Evolutionary conservation across 2,329 filamentous ascomycete species (phyloP).

Genomic region (Achaetomium macrosporum): DNA sequence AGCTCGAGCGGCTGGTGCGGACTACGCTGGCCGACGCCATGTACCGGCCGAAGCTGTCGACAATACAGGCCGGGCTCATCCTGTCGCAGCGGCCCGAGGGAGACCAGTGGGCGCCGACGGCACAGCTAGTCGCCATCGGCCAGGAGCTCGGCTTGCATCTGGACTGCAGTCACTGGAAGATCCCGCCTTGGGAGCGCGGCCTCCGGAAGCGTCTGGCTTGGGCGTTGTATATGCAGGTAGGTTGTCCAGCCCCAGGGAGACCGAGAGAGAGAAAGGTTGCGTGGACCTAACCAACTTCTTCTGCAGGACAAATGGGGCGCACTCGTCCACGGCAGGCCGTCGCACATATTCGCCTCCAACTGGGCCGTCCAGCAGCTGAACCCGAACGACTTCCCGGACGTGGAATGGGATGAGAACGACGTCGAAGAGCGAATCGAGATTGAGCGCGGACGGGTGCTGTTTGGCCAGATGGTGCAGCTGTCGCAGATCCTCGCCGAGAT

Average conservation of each 20-base stretch:
- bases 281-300: constrained; percentile 39
- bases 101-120: constrained; percentile 78
- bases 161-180: constrained; percentile 81
- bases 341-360: constrained; percentile 62
- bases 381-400: constrained; percentile 66
- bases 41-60: constrained; percentile 75
- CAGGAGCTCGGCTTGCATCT: constrained; percentile 87
- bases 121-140: constrained; percentile 77
- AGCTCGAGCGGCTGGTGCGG: constrained; percentile 64
- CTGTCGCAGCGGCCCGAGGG: constrained; percentile 70
- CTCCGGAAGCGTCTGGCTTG: constrained; percentile 80
- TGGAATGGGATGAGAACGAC: constrained; percentile 58
- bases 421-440: constrained; percentile 58
- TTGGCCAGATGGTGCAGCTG: constrained; percentile 69
- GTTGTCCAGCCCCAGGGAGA: background rate
- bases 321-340: constrained; percentile 77
- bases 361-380: constrained; percentile 70
- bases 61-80: constrained; percentile 69
- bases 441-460: constrained; percentile 63
- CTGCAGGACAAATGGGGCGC: constrained; percentile 83
- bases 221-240: constrained; percentile 59
- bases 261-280: too few relatives aligned
- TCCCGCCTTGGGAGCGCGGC: constrained; percentile 81
- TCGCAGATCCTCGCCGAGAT: constrained; percentile 74
- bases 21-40: constrained; percentile 66